Evolutionary conservation across 2,329 filamentous ascomycete species (phyloP), one percentile per base, ranked within the genome.

Genomic region (Epichloe sylvatica): DNA sequence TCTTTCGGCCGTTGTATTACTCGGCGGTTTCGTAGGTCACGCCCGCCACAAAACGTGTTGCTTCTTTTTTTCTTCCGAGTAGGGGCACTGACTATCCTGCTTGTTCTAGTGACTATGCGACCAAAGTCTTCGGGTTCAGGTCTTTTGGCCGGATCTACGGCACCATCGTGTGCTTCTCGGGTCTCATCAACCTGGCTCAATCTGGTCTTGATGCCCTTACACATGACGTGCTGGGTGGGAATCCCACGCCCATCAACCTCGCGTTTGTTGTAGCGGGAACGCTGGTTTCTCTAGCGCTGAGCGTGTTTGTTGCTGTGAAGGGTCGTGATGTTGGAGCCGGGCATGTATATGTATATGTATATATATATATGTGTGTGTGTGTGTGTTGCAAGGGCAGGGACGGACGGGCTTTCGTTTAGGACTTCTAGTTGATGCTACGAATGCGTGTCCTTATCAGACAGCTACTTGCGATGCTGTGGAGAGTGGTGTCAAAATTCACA

Each of bases 101-200:
- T 15, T 49, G 36, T 30, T 30, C 21, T 43, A 72, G 70, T 4
- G 84, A 88, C 64, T 89, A 87, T 60, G 74, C 80, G 0, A 83
- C 83, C n/a, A 88, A 88, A 61, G 83, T 88, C 2, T 89, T 89
- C 56, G 85, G 84, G 3, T 88, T 88, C 60, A 75, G 78, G n/a
- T 87, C 84, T 0, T 89, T 89, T 53, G 84, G 84, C 11, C 85
- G 85, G 52, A 83, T 90, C 13, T 89, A 89, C 61, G 85, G 85
- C 13, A 73, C 84, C 4, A 77, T 89, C 50, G 86, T 86, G 48
- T 87, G 83, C 59, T 63, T 84, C 5, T 83, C 84, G 0, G 85
- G 85, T 2, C 57, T 88, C 0, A 73, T 84, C 53, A 87, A 86
- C 61, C 83, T 89, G 60, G 70, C 75, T 0, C 84, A 89, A 63